Evolutionary conservation across 306 rosid genomes (phyloP), one percentile per base, ranked within the genome.

Genomic region (Elaeagnus macrophylla): DNA sequence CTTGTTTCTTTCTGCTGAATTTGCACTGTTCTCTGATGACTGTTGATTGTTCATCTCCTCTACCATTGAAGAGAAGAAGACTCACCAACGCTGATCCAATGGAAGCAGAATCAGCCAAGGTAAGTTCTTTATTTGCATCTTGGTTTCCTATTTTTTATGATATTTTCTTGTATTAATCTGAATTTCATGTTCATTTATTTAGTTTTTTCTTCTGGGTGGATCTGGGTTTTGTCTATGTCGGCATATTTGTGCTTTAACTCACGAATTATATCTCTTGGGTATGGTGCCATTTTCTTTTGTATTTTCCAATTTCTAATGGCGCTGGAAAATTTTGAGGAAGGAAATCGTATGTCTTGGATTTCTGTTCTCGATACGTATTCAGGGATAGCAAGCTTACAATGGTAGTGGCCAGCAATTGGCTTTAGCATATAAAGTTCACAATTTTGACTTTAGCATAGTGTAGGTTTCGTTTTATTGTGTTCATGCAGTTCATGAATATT

Each of bases 61-160:
- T 56, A 53, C 54, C 62, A 51, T 51, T 70, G 43, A 88, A 88
- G 59, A 56, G 86, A 66, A 84, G 91, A 67, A 80, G 72, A 64
- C 39, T 82, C 72, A 53, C 65, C 25, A 57, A 39, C 72, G 7
- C 58, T 65, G 67, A 63, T 76, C 71, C 67, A 60, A 75, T 82
- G 95, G 95, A 77, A 53, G 57, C 78, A 39, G 69, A 75, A 58
- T 73, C 67, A 25, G 74, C 83, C 13, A 66, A 81, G 84, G 85
- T 84, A 16, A 5, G 61, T 56, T 44, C 3, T 44, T 46, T 12
- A 7, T 6, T 9, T 37, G 5, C 3, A 8, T 48, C 25, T 37
- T 5, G 36, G 25, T 39, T 13, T 14, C 4, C 8, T 38, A 25
- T 10, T 12, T 37, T 13, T 41, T 12, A 6, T 1, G 32, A 25